phyloP scores from a whole-genome alignment of 306 rosid genomes.

The Herpetospermum pedunculosum region DNA sequence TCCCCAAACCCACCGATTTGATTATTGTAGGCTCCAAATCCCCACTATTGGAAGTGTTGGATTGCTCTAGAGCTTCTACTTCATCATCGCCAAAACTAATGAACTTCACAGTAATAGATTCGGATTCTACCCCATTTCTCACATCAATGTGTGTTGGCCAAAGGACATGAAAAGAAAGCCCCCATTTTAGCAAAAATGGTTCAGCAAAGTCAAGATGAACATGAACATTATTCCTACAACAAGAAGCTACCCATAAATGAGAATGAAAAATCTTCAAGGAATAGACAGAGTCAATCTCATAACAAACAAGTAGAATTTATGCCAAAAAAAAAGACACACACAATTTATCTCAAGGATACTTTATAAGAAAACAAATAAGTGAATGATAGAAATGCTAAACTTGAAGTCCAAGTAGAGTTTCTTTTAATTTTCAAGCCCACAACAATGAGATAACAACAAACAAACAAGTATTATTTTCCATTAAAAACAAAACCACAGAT shows the following conservation, averaged over 20 bases:
- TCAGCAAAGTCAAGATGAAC: not conserved
- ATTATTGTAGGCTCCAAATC: slow-evolving; percentile 1
- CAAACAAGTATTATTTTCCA: not conserved
- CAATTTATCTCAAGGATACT: not conserved
- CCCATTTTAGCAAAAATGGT: slow-evolving; percentile 3
- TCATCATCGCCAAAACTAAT: slow-evolving; percentile 8
- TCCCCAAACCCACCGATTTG: not conserved
- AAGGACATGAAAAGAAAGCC: not conserved
- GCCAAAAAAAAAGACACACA: not conserved
- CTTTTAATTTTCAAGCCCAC: not conserved
- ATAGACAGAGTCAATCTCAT: not conserved
- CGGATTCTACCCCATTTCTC: not conserved
- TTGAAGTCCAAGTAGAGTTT: not conserved
- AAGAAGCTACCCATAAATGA: not conserved
- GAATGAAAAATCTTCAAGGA: not conserved
- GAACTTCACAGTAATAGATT: slow-evolving; percentile 1
- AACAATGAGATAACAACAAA: not conserved
- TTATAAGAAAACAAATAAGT: not conserved
- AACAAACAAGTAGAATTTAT: not conserved
- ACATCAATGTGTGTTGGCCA: not conserved
- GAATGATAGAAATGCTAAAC: not conserved
- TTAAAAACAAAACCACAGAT: not conserved
- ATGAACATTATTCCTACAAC: not conserved
- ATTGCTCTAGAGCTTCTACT: not conserved
- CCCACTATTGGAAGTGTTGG: not conserved